Evolutionary conservation across 1,284 basidiomycete species (phyloP).

Genomic region (Microbotryum violaceum): DNA sequence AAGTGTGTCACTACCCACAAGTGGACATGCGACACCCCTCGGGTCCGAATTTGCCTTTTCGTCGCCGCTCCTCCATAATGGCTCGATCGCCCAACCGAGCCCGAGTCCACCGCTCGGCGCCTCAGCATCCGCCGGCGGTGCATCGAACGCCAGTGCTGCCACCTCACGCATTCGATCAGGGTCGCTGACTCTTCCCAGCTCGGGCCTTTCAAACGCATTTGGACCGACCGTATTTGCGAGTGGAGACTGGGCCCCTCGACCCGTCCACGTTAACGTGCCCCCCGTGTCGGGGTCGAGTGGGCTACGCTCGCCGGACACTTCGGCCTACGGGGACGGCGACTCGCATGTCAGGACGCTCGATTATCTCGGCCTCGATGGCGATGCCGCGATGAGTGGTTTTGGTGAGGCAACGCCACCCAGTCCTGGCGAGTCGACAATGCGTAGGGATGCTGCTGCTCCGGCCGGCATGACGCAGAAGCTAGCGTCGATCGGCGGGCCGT

Average conservation of each 20-base stretch:
- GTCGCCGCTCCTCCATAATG: background rate
- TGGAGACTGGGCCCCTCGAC: conserved; percentile 28
- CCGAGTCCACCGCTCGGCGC: too few species aligned
- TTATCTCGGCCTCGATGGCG: conserved; percentile 83
- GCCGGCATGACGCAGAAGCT: conserved; percentile 20
- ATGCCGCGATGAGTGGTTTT: conserved; percentile 12
- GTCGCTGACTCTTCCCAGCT: conserved; percentile 67
- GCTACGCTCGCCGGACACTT: conserved; percentile 18
- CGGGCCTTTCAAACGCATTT: conserved; percentile 72
- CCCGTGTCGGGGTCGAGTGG: conserved; percentile 9
- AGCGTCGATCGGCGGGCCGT: conserved; percentile 19
- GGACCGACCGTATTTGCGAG: conserved; percentile 52
- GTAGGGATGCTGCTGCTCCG: background rate
- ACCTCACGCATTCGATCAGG: conserved; percentile 64
- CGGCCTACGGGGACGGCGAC: conserved; percentile 53
- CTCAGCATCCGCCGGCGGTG: too few species aligned
- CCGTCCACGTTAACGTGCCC: background rate
- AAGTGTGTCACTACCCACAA: too few species aligned
- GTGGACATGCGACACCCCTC: too few species aligned
- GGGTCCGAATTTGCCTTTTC: background rate
- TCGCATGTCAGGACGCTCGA: conserved; percentile 88
- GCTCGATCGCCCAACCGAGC: too few species aligned
- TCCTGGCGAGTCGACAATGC: too few species aligned
- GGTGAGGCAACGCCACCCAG: background rate
- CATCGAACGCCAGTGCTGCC: background rate